Percentiles rank a stretch among this genome's conserved stretches.
These are phyloP conservation scores for Termitomyces titanicus DNA, from an alignment of 768 basidiomycete genomes.

Conservation along the genomic window DNA sequence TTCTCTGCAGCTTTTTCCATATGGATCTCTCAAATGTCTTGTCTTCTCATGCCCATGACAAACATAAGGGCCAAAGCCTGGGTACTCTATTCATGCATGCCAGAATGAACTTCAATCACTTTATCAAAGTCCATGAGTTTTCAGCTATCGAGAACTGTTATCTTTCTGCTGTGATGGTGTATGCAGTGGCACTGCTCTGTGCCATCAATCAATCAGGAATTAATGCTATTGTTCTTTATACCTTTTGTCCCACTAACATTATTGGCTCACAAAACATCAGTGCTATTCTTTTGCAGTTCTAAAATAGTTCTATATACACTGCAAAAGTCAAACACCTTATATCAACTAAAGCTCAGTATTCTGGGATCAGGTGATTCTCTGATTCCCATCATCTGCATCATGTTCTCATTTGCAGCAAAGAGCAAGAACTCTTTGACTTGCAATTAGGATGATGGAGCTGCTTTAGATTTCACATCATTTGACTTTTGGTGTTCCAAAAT, in stretches of 20 bases:
- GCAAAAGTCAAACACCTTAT: no score
- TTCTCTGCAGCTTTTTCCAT: background rate
- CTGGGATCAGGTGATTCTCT: constrained; percentile 10
- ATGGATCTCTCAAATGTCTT: background rate
- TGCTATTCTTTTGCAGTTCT: constrained; percentile 23
- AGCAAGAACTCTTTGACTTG: background rate
- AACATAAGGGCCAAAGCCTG: constrained; percentile 1
- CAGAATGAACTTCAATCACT: constrained; percentile 28
- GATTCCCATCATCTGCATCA: constrained; percentile 18
- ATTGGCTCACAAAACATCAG: constrained; percentile 13
- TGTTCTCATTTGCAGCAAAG: constrained; percentile 18
- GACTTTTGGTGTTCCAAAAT: background rate
- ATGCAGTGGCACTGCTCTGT: constrained; percentile 26
- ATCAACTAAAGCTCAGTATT: constrained; percentile 11
- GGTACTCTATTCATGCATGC: constrained; percentile 14
- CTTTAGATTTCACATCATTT: background rate
- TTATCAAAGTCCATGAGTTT: constrained; percentile 24
- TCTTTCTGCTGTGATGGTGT: constrained; percentile 16
- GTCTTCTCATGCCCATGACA: background rate
- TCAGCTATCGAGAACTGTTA: constrained; percentile 16
- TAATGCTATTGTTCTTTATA: constrained; percentile 19
- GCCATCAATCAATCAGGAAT: constrained; percentile 18
- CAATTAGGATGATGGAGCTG: background rate
- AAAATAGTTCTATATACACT: constrained; percentile 20
- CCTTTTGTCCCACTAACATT: constrained; percentile 8